Conservation (phyloP, 331 rosid genomes). For the Malus hybrid region DNA sequence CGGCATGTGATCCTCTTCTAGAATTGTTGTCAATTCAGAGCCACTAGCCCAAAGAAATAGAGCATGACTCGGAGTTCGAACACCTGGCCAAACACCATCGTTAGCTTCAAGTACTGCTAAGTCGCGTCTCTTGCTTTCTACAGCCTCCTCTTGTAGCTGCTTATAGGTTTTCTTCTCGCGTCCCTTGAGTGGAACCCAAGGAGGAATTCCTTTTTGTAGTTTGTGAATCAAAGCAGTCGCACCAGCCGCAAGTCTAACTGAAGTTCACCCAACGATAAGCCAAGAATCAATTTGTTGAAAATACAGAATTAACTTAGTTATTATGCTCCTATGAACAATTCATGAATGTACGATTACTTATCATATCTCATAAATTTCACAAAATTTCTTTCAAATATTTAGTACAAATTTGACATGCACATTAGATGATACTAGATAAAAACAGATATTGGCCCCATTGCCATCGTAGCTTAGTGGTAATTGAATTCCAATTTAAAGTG, state of each 20-base stretch:
- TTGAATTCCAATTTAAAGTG: neutral
- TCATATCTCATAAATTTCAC: too few species aligned
- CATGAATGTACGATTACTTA: neutral
- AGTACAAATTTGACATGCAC: neutral
- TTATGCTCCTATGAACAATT: neutral
- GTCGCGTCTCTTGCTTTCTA: conserved; percentile 89
- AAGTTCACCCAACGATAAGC: conserved; percentile 17
- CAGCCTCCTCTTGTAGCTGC: conserved; percentile 90
- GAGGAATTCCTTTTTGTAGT: conserved; percentile 83
- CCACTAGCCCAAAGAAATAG: conserved; percentile 99
- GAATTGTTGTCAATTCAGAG: conserved; percentile 64
- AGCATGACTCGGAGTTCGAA: conserved; percentile 79
- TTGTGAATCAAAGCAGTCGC: conserved; percentile 88
- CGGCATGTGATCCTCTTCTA: conserved; percentile 97
- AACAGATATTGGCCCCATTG: neutral
- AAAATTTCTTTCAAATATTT: too few species aligned
- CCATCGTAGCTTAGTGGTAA: neutral
- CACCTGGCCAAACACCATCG: conserved; percentile 91
- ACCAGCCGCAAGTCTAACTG: conserved; percentile 77
- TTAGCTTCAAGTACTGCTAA: conserved; percentile 88
- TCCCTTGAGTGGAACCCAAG: conserved; percentile 97
- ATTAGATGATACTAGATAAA: neutral
- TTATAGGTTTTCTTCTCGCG: conserved; percentile 69
- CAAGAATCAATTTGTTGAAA: conserved; percentile 18
- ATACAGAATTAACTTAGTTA: neutral